These are phyloP conservation scores for Spathaspora gorwiae DNA, from an alignment of 805 yeast genomes.

Conservation along the genomic window DNA sequence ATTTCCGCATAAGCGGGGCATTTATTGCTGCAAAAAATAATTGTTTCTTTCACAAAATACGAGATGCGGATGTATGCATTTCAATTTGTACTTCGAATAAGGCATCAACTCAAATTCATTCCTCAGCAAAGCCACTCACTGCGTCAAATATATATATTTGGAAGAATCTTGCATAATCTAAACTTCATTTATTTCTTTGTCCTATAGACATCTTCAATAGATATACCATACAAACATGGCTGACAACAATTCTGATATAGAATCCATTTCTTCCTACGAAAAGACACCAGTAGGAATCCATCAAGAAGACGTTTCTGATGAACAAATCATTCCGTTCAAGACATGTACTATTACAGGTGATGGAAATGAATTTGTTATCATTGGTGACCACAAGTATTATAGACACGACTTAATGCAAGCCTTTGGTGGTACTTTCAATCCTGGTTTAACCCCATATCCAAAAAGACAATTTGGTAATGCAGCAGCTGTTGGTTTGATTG, in stretches of 20 bases:
- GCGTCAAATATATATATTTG: too few relatives aligned
- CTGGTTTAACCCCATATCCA: constrained; percentile 35
- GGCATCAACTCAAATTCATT: background rate
- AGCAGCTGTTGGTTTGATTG: constrained; percentile 51
- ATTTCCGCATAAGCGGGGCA: background rate
- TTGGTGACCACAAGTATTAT: constrained; percentile 26
- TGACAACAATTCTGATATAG: background rate
- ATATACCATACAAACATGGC: too few relatives aligned
- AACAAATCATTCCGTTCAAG: background rate
- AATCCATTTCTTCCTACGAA: background rate
- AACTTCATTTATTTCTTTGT: too few relatives aligned
- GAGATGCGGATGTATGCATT: background rate
- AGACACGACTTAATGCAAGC: constrained; percentile 31
- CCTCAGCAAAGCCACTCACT: too few relatives aligned
- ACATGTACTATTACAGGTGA: constrained; percentile 19
- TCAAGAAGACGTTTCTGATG: background rate
- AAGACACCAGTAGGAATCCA: background rate
- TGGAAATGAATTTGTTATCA: constrained; percentile 17
- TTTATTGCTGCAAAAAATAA: background rate
- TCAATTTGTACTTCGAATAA: background rate
- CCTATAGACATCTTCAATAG: too few relatives aligned
- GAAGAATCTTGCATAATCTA: too few relatives aligned
- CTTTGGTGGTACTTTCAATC: constrained; percentile 32
- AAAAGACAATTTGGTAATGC: constrained; percentile 45
- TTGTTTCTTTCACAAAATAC: background rate